Evolutionary conservation across 1,139 yeast species (phyloP), one percentile per base, ranked within the genome.

Genomic region (Geotrichum klebahnii): DNA sequence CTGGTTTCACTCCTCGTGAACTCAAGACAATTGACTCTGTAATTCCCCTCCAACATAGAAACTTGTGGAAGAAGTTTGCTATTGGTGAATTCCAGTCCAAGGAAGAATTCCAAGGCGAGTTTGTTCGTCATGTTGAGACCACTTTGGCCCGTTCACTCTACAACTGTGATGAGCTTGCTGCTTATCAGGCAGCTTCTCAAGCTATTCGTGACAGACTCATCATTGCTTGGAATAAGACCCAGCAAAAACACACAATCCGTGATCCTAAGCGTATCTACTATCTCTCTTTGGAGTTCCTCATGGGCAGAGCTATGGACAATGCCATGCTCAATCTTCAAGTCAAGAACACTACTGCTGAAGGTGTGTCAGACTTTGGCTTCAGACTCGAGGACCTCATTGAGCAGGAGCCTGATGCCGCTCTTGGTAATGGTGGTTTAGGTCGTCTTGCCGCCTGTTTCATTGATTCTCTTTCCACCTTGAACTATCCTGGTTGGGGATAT

Each of bases 401-500:
- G 50, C 82, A 84, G 62, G 97, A 90, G 68, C 94, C 95, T 0
- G 97, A 90, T 68, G 96, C 96, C 14, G 97, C 90, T 20, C 77
- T 89, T 52, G 97, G 97, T 64, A 90, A 90, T 63, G 97, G 97
- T 66, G 97, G 97, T 55, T 74, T 90, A 54, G 97, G 97, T 55
- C 80, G 97, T 67, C 75, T 90, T 63, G 97, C 97, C 34, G 96
- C 97, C 35, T 89, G 97, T 70, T 89, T 87, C 64, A 80, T 90
- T 50, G 97, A 90, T 70, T 87, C 96, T 0, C 73, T 90, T 64
- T 81, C 95, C 32, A 82, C 95, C 5, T 83, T 85, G 59, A 82
- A 87, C 67, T 87, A 86, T 67, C 89, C 95, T 29, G 96, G 95
- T 48, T 89, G 97, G 97, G 97, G 97, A 56, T 90, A 90, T 67